A percentile compares a stretch with the other conserved stretches of the same genome.
phyloP scores from a whole-genome alignment of 306 rosid genomes.

The Spatholobus suberectus region DNA sequence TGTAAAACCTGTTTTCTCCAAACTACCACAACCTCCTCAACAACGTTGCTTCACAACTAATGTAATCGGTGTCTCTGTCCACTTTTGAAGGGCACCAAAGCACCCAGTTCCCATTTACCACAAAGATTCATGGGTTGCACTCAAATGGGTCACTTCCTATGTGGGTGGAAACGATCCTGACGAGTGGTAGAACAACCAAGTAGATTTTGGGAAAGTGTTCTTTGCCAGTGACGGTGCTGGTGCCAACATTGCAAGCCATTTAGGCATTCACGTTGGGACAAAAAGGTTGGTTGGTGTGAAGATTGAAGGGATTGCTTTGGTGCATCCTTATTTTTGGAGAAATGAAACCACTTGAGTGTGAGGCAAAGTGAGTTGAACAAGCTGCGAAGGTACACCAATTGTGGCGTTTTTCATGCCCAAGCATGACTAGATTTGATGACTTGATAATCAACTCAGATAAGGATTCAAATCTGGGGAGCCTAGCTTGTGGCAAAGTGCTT shows the following conservation, averaged over 20 bases:
- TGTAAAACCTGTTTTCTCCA: conserved; percentile 61
- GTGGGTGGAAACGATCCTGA: conserved; percentile 54
- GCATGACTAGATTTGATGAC: conserved; percentile 56
- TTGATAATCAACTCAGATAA: conserved; percentile 63
- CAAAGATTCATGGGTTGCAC: conserved; percentile 68
- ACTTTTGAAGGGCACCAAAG: conserved; percentile 75
- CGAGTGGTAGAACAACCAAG: conserved; percentile 59
- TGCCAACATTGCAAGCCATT: conserved; percentile 61
- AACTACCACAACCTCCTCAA: conserved; percentile 54
- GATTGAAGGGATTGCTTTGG: conserved; percentile 54
- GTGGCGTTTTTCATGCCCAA: conserved; percentile 62
- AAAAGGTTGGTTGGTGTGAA: conserved; percentile 52
- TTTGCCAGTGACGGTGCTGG: conserved; percentile 82
- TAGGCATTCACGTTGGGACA: conserved; percentile 54
- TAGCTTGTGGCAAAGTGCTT: conserved; percentile 59
- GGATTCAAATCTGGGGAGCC: conserved; percentile 58
- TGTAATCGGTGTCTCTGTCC: conserved; percentile 65
- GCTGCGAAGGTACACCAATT: conserved; percentile 26
- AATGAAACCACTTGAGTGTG: conserved; percentile 52
- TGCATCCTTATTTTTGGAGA: conserved; percentile 83
- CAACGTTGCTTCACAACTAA: conserved; percentile 51
- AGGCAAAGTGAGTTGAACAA: background rate
- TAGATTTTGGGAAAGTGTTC: conserved; percentile 55
- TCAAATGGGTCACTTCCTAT: conserved; percentile 71
- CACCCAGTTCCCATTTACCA: conserved; percentile 62